Conservation (phyloP, 768 basidiomycete species). For the Tubosaeta brunneosetosa region DNA sequence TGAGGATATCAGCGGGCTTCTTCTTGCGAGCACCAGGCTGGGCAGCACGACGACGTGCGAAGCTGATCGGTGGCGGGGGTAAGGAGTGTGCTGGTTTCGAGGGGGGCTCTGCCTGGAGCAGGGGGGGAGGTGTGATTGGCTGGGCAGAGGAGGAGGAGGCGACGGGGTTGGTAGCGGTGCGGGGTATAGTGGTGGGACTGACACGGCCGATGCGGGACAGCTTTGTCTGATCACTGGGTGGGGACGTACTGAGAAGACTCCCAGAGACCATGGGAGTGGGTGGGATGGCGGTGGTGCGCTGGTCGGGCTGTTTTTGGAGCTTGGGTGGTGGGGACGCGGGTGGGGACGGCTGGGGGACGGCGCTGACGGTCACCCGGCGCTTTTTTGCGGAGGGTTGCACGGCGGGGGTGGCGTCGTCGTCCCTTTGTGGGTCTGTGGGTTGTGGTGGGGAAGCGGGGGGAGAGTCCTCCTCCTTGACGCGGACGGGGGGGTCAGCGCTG, state of each 20-base stretch:
- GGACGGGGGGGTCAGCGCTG: conserved; percentile 36
- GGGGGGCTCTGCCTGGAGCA: conserved; percentile 5
- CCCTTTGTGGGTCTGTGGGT: conserved; percentile 8
- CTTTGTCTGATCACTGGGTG: conserved; percentile 27
- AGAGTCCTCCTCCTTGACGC: conserved; percentile 64
- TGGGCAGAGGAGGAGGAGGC: conserved; percentile 1
- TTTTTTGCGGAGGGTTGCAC: conserved; percentile 48
- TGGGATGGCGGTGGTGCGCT: conserved; percentile 40
- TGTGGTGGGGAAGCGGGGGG: conserved; percentile 34
- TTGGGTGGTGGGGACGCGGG: conserved; percentile 64
- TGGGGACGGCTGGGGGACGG: conserved; percentile 62
- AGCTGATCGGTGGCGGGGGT: conserved; percentile 70
- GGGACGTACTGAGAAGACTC: conserved; percentile 23
- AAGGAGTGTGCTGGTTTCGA: conserved; percentile 39
- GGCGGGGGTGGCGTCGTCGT: conserved; percentile 36
- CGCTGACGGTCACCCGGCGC: conserved; percentile 68
- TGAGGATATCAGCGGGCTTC: conserved; percentile 77
- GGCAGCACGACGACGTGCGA: conserved; percentile 68
- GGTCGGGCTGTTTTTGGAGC: conserved; percentile 66
- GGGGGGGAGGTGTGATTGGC: background rate
- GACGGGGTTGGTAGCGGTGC: conserved; percentile 23
- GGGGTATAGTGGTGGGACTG: conserved; percentile 34
- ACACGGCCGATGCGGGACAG: conserved; percentile 31
- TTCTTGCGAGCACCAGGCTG: conserved; percentile 56
- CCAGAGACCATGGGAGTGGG: conserved; percentile 6